Base-by-base conservation (phyloP, 768 basidiomycete species). In the Rubroboletus satanas region DNA sequence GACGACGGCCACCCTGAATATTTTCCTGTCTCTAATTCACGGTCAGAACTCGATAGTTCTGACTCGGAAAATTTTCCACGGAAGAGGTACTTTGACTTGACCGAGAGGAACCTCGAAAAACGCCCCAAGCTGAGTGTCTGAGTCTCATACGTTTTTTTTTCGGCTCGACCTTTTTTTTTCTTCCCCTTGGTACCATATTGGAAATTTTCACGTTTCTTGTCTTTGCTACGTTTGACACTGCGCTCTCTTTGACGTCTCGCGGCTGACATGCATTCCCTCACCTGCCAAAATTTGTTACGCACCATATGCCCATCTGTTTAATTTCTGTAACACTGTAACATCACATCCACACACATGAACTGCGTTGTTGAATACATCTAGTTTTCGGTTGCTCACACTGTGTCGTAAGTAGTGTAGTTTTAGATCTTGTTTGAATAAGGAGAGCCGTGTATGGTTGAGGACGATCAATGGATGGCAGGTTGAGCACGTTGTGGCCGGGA, bases 1-100 rank as follows among this genome's bases (percentile, higher is more conserved):
- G 63, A 71, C 1, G 63, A 69, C 45, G 62, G 60, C 26, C 63
- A 65, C 41, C 56, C 67, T 12, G 70, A 71, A 59, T 71, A 71
- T 66, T 71, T 71, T 4, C 70, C 67, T 5, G 70, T 71, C 29
- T 71, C 70, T n/a, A 57, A 71, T 56, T 71, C 70, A 52, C 67
- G 70, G 59, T 71, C 71, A 59, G 71, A 71, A 56, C 62, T 61
- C 21, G 70, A 73, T 10, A 51, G 45, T 51, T 69, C 68, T 18
- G 68, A 70, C 55, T 47, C 61, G 47, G 68, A 69, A 54, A 32
- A 5, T 47, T 59, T 58, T 50, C 46, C 63, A 17, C 60, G 61
- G 51, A 72, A 67, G 45, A 67, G 55, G 43, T 62, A 51, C 5
- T 62, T 60, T 49, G 57, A 56, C 37, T 28, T 61, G 50, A 49